Conservation (phyloP, 2,329 filamentous ascomycete genomes). For the Arthrobotrys musiformis region DNA sequence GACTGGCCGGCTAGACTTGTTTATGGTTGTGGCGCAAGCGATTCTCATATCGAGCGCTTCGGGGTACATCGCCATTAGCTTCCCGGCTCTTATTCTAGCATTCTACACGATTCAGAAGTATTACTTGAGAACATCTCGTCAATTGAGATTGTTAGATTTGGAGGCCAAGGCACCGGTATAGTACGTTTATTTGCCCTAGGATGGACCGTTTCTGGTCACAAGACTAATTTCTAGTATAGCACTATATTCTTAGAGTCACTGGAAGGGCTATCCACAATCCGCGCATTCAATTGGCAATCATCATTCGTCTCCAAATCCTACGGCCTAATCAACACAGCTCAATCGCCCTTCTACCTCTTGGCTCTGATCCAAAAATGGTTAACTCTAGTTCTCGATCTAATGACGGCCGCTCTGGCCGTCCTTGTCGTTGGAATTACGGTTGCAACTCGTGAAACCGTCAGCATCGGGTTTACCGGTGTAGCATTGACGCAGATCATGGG, state of each 20-base stretch:
- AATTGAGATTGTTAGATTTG: slow-evolving; percentile 71
- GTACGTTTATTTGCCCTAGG: neutral
- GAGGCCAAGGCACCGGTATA: slow-evolving; percentile 72
- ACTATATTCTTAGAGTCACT: slow-evolving; percentile 70
- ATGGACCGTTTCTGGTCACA: neutral
- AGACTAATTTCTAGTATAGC: slow-evolving; percentile 28
- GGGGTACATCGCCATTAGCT: slow-evolving; percentile 66
- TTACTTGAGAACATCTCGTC: slow-evolving; percentile 71
- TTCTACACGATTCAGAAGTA: slow-evolving; percentile 69
- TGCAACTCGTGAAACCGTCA: slow-evolving; percentile 61
- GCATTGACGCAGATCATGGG: slow-evolving; percentile 62
- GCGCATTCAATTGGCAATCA: slow-evolving; percentile 69
- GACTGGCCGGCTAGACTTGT: slow-evolving; percentile 58
- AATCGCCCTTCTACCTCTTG: slow-evolving; percentile 70
- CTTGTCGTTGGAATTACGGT: slow-evolving; percentile 67
- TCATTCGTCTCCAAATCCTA: slow-evolving; percentile 65
- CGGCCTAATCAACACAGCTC: slow-evolving; percentile 67
- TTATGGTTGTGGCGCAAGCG: slow-evolving; percentile 66
- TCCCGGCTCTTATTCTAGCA: slow-evolving; percentile 66
- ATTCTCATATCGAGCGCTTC: slow-evolving; percentile 66
- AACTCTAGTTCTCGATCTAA: slow-evolving; percentile 66
- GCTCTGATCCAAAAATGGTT: slow-evolving; percentile 71
- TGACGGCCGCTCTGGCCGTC: slow-evolving; percentile 67
- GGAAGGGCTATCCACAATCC: slow-evolving; percentile 68
- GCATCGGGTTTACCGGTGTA: slow-evolving; percentile 61